Conservation (phyloP, 805 yeast genomes). For the Debaryomyces tyrocola region DNA sequence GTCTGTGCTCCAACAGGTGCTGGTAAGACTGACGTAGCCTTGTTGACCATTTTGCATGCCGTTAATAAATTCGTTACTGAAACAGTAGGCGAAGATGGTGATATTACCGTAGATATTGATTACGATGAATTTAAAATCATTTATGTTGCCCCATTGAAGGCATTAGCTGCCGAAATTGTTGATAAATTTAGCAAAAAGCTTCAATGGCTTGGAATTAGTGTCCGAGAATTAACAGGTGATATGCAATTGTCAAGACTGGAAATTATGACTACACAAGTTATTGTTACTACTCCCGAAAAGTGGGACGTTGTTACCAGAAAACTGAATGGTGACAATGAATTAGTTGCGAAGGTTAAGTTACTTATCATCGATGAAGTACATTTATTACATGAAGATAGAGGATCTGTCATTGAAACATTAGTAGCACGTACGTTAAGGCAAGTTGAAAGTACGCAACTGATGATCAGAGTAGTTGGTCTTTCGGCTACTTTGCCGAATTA, state of each 20-base stretch:
- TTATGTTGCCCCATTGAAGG: constrained; percentile 91
- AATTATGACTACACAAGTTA: constrained; percentile 77
- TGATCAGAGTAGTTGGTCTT: constrained; percentile 91
- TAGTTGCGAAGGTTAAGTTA: constrained; percentile 79
- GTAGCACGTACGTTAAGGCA: constrained; percentile 94
- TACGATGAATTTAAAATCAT: constrained; percentile 87
- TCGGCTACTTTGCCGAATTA: constrained; percentile 94
- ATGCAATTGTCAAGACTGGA: constrained; percentile 87
- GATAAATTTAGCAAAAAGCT: constrained; percentile 80
- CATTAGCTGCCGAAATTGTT: constrained; percentile 94
- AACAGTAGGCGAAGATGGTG: constrained; percentile 42
- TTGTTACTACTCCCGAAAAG: constrained; percentile 93
- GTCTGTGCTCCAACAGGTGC: constrained; percentile 99
- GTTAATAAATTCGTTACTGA: constrained; percentile 69
- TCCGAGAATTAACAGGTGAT: constrained; percentile 90
- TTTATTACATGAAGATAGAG: constrained; percentile 94
- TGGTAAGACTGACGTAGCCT: constrained; percentile 93
- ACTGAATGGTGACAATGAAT: constrained; percentile 82
- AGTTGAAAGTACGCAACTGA: constrained; percentile 89
- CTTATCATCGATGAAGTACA: constrained; percentile 96
- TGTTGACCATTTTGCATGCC: constrained; percentile 75
- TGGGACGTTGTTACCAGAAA: constrained; percentile 98
- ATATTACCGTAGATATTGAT: constrained; percentile 61
- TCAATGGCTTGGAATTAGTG: constrained; percentile 82
- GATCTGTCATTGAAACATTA: constrained; percentile 92